Evolutionary conservation across 805 yeast species (phyloP), one percentile per base, ranked within the genome.

Genomic region (Hanseniaspora nectarophila): DNA sequence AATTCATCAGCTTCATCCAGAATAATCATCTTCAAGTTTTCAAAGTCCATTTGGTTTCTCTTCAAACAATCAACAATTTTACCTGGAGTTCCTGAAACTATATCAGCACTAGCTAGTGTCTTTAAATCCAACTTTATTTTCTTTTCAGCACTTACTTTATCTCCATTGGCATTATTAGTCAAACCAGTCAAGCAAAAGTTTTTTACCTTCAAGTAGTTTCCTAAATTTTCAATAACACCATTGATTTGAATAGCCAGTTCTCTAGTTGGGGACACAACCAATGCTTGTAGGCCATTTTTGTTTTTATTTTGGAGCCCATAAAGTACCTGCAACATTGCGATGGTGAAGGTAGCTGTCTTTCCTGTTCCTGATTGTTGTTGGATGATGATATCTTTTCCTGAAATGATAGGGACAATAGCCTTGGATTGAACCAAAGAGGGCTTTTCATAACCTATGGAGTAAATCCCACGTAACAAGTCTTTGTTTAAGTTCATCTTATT

Each of bases 331-430:
- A 92, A 73, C 75, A 88, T 85, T 24, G 95, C 90, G 59, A 92
- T 90, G 50, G 97, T 77, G 71, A 92, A 92, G n/a, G 98, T 92
- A 46, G 97, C 98, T 2, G 98, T 92, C 70, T 92, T 92, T 70
- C 98, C 98, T 23, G 98, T 92, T 66, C 98, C 98, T 9, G 96
- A 87, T 69, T 92, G 98, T 39, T 98, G 97, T 71, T 92, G 98
- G 45, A 97, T 97, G 55, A 92, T 81, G 35, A 88, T 89, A 67
- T 92, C 98, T 66, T 87, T 80, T 33, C 97, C 97, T 59, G 81
- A 79, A 59, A 88, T 85, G 65, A 92, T 89, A 65, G 94, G 98
- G 66, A 85, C 74, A 58, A 92, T 92, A 53, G 97, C 98, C 66
- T 97, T 78, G 59, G 90, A 88, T 71, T 92, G 98, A 71, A 92